These are phyloP conservation scores for Lactarius akahatsu DNA, from an alignment of 768 basidiomycete species.

Conservation along the genomic window DNA sequence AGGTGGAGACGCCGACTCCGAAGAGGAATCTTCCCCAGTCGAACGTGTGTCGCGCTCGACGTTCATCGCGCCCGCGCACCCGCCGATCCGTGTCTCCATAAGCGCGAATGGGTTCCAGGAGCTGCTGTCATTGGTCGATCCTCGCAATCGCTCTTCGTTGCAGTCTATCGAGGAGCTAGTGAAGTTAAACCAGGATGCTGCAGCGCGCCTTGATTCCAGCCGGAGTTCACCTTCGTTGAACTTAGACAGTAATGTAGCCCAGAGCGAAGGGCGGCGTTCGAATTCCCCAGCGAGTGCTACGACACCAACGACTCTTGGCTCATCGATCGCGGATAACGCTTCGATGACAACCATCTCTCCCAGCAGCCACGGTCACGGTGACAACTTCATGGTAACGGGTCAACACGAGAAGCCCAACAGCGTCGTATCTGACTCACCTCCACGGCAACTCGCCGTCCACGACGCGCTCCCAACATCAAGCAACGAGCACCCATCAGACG, in stretches of 20 bases:
- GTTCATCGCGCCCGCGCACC: slow-evolving; percentile 83
- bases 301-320: slow-evolving; percentile 27
- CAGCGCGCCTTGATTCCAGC: slow-evolving; percentile 17
- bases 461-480: slow-evolving; percentile 6
- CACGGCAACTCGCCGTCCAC: slow-evolving; percentile 4
- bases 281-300: slow-evolving; percentile 33
- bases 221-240: slow-evolving; percentile 19
- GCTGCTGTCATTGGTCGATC: slow-evolving; percentile 59
- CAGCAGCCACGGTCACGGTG: slow-evolving; percentile 23
- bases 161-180: slow-evolving; percentile 46
- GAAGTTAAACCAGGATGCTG: slow-evolving; percentile 35
- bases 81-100: slow-evolving; percentile 90
- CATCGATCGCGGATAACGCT: slow-evolving; percentile 27
- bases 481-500: slow-evolving; percentile 38
- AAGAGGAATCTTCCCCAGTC: slow-evolving; percentile 58
- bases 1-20: slow-evolving; percentile 33
- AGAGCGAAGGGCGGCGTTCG: slow-evolving; percentile 19
- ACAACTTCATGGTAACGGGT: slow-evolving; percentile 7
- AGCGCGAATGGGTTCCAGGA: slow-evolving; percentile 80
- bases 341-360: slow-evolving; percentile 30
- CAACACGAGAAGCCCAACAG: neutral
- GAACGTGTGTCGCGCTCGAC: slow-evolving; percentile 69
- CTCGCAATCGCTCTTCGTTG: slow-evolving; percentile 37
- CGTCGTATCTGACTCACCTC: neutral
- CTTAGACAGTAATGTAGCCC: slow-evolving; percentile 7